Conservation (phyloP, 2,329 filamentous ascomycete genomes). For the Aureobasidium sp. region DNA sequence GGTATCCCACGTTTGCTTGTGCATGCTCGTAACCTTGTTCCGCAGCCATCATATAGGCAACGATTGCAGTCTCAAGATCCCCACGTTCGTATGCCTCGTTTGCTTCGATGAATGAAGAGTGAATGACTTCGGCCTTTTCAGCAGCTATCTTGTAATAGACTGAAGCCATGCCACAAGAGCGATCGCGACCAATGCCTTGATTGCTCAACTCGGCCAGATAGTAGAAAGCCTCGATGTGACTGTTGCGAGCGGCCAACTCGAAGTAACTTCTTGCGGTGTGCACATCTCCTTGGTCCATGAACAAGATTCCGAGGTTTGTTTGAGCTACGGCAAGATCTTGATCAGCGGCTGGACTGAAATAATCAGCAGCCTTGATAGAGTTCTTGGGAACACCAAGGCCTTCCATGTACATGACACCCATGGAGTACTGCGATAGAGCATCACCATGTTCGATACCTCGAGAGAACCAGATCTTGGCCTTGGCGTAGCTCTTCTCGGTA, state of each 20-base stretch:
- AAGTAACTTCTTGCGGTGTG: slow-evolving; percentile 76
- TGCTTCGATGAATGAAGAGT: slow-evolving; percentile 76
- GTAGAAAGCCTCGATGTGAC: slow-evolving; percentile 83
- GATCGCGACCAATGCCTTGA: slow-evolving; percentile 71
- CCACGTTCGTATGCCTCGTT: slow-evolving; percentile 75
- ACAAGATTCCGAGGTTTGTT: slow-evolving; percentile 74
- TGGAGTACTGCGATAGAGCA: slow-evolving; percentile 73
- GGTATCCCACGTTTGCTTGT: slow-evolving; percentile 82
- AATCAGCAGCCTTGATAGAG: slow-evolving; percentile 62
- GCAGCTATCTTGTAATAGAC: slow-evolving; percentile 84
- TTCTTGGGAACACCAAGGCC: slow-evolving; percentile 68
- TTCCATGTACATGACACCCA: slow-evolving; percentile 76
- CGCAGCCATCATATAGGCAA: slow-evolving; percentile 78
- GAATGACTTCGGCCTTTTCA: slow-evolving; percentile 78
- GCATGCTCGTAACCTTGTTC: slow-evolving; percentile 88
- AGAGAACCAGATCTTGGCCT: slow-evolving; percentile 75
- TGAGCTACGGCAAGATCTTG: slow-evolving; percentile 75
- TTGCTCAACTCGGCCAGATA: slow-evolving; percentile 84
- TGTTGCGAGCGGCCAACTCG: slow-evolving; percentile 73
- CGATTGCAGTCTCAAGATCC: slow-evolving; percentile 70
- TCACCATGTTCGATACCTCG: slow-evolving; percentile 70
- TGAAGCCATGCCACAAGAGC: slow-evolving; percentile 68
- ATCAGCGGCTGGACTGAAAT: slow-evolving; percentile 72
- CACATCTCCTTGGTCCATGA: slow-evolving; percentile 84
- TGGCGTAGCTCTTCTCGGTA: slow-evolving; percentile 67